Percentiles rank a stretch among this genome's conserved stretches.
phyloP scores from a whole-genome alignment of 2,329 filamentous ascomycete species.

The Pseudogymnoascus sp. region DNA sequence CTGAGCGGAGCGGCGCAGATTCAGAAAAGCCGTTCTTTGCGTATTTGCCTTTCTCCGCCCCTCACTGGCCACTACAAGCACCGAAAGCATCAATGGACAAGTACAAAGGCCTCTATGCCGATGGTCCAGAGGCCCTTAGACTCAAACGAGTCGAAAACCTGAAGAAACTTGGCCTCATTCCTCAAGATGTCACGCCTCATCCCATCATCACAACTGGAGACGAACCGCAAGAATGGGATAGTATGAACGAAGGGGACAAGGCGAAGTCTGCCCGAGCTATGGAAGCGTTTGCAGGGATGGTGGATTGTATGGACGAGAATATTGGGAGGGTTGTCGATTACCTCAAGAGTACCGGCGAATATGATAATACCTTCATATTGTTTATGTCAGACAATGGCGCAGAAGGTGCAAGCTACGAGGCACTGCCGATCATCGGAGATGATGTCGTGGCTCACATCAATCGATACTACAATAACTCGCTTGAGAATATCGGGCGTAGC shows the following conservation, averaged over 20 bases:
- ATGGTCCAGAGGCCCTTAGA: slow-evolving; percentile 50
- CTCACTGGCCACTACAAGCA: slow-evolving; percentile 47
- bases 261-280: slow-evolving; percentile 44
- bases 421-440: slow-evolving; percentile 47
- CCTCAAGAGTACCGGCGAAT: slow-evolving; percentile 45
- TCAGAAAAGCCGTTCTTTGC: slow-evolving; percentile 36
- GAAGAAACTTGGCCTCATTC: slow-evolving; percentile 49
- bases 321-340: slow-evolving; percentile 52
- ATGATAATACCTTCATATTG: slow-evolving; percentile 56
- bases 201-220: slow-evolving; percentile 38
- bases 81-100: slow-evolving; percentile 28
- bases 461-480: slow-evolving; percentile 49
- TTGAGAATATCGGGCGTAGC: slow-evolving; percentile 50
- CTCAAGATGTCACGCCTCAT: slow-evolving; percentile 41
- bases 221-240: slow-evolving; percentile 40
- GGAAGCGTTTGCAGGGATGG: slow-evolving; percentile 58
- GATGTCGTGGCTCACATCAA: slow-evolving; percentile 45
- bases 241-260: slow-evolving; percentile 38
- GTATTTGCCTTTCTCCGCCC: slow-evolving; percentile 44
- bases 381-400: slow-evolving; percentile 59
- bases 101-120: slow-evolving; percentile 48
- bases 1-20: slow-evolving; percentile 18
- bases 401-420: slow-evolving; percentile 50
- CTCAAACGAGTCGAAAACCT: slow-evolving; percentile 44
- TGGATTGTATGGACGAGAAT: slow-evolving; percentile 52